Evolutionary conservation across 306 rosid genomes (phyloP).

Genomic region (Rosa multiflora): DNA sequence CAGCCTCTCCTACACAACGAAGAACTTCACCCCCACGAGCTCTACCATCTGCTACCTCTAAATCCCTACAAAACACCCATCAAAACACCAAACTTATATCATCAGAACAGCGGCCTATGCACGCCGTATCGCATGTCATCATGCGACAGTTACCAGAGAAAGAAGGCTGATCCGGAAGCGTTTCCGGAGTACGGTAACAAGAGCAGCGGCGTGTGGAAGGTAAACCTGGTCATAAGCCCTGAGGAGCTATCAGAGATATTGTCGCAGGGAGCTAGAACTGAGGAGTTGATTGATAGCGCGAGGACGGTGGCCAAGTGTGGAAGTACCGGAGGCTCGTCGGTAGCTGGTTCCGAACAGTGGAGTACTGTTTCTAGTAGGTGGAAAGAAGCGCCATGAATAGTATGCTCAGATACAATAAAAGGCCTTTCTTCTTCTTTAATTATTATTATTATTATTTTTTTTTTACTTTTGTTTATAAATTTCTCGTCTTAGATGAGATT

Average conservation of each 20-base stretch:
- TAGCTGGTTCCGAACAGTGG: conserved; percentile 58
- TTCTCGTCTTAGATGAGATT: no score
- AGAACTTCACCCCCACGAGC: conserved; percentile 48
- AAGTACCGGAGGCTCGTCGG: conserved; percentile 38
- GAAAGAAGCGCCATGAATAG: conserved; percentile 31
- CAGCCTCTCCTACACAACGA: conserved; percentile 54
- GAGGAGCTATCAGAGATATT: conserved; percentile 72
- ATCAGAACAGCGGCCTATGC: neutral
- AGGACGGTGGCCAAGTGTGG: conserved; percentile 84
- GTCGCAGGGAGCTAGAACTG: conserved; percentile 62
- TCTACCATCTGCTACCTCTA: conserved; percentile 75
- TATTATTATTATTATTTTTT: no score
- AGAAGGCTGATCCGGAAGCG: conserved; percentile 48
- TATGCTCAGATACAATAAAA: neutral
- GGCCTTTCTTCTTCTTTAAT: neutral
- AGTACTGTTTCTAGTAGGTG: conserved; percentile 57
- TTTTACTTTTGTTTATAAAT: neutral
- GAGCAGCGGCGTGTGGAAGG: conserved; percentile 76
- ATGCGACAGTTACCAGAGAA: conserved; percentile 35
- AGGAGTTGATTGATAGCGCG: conserved; percentile 73
- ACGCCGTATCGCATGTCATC: conserved; percentile 80
- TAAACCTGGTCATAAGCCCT: conserved; percentile 70
- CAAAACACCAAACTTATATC: conserved; percentile 2
- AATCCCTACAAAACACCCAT: conserved; percentile 35
- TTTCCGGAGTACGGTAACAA: conserved; percentile 49